phyloP scores from a whole-genome alignment of 306 rosid species.

The Erythrophleum fordii region DNA sequence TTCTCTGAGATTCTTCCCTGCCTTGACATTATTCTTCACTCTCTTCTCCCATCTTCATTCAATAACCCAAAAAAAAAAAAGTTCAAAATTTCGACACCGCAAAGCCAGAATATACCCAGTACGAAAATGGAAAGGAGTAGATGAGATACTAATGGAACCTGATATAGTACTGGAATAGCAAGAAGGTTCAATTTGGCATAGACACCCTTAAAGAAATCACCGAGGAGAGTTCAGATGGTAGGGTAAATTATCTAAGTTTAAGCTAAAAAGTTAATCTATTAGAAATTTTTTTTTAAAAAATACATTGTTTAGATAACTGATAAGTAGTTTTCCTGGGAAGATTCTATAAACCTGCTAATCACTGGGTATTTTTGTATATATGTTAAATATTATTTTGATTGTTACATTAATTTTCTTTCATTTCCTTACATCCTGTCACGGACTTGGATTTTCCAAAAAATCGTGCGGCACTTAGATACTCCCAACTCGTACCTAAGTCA shows the following conservation, averaged over 20 bases:
- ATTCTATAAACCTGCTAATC: background rate
- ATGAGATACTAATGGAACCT: conserved; percentile 36
- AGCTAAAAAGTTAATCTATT: too few relatives aligned
- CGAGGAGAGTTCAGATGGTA: conserved; percentile 47
- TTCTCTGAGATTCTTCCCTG: conserved; percentile 65
- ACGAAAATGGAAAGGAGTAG: background rate
- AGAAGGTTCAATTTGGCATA: conserved; percentile 50
- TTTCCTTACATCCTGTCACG: background rate
- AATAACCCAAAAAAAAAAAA: conserved; percentile 1
- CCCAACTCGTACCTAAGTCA: too few relatives aligned
- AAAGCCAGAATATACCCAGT: background rate
- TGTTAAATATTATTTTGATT: background rate
- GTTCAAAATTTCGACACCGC: conserved; percentile 11
- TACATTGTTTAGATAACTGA: background rate
- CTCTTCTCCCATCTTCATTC: conserved; percentile 49
- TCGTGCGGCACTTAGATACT: too few relatives aligned
- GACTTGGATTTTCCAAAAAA: too few relatives aligned
- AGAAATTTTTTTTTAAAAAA: too few relatives aligned
- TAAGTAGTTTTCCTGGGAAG: background rate
- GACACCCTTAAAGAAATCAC: conserved; percentile 52
- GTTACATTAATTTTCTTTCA: background rate
- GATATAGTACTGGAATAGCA: conserved; percentile 34
- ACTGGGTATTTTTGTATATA: background rate
- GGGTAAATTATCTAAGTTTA: too few relatives aligned
- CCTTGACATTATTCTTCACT: conserved; percentile 39